Conservation (phyloP, 192 early-diverging fungal genomes). For the Cetraspora pellucida region DNA sequence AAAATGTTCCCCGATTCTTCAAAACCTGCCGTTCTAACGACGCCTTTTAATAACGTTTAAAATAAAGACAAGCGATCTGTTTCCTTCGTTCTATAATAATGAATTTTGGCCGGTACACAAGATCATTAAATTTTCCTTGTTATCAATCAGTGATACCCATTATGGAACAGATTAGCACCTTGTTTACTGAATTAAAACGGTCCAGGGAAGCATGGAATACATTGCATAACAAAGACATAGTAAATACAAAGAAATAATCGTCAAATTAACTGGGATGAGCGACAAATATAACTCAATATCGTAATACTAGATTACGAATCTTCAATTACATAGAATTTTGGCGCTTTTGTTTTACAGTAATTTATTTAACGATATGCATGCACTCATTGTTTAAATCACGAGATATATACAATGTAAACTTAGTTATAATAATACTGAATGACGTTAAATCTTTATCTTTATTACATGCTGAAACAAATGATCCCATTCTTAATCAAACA, state of each 20-base stretch:
- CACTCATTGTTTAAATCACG: no score
- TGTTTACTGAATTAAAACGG: no score
- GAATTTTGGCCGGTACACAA: constrained; percentile 7
- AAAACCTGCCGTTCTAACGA: background rate
- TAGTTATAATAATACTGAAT: background rate
- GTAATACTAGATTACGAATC: background rate
- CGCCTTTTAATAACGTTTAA: background rate
- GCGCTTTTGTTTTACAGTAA: no score
- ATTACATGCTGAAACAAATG: background rate
- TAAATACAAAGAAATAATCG: no score
- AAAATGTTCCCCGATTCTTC: constrained; percentile 13
- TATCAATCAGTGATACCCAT: background rate
- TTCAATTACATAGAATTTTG: background rate
- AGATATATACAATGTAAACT: background rate
- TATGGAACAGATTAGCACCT: background rate
- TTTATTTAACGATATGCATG: no score
- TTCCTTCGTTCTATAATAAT: background rate
- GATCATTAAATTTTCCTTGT: background rate
- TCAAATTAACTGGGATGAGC: no score
- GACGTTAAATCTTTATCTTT: background rate
- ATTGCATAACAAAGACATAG: no score
- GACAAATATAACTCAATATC: background rate
- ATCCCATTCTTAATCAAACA: background rate
- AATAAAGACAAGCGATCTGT: background rate
- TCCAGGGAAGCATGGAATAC: no score